Evolutionary conservation across 805 yeast genomes (phyloP), one percentile per base, ranked within the genome.

Genomic region (Yarrowia deformans): DNA sequence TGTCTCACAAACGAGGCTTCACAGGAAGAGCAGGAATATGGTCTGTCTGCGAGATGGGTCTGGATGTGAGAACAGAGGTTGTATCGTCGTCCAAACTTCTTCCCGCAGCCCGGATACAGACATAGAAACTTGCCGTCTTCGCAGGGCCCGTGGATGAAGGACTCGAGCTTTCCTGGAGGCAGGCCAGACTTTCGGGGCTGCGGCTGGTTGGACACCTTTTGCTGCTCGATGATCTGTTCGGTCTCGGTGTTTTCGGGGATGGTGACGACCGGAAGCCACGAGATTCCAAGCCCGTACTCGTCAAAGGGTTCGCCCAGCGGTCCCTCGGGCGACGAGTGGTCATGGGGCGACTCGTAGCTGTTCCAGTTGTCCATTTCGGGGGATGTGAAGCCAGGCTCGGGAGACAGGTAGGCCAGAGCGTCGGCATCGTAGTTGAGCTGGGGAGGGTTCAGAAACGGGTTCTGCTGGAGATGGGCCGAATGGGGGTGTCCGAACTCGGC

Each of bases 21-120:
- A 78, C 99, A 95, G 54, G 71, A 73, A 48, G 81, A 83, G 80
- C 99, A 95, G 0, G 84, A 81, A 79, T 91, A 94, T 0, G 99
- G 99, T 72, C 98, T 82, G 77, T 96, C 99, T 77, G 94, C 88
- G 63, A 95, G 80, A 81, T 95, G 99, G 0, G 99, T 95, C 77
- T 95, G 99, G 69, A 95, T 93, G 78, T 95, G 99, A 0, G 97
- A 91, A 71, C 98, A 82, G 13, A 92, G 91, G 75, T 95, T 95
- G 79, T 96, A 96, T 58, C 97, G 83, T 75, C 99, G 84, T 8
- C 93, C 87, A 79, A 95, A 94, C 68, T 84, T 81, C 79, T 95
- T 93, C 10, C 90, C 90, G 79, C 99, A 95, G 68, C 83, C 83
- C 16, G 89, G 85, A 78, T 83, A 94, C 70, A 85, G 83, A 78